A percentile compares a stretch with the other conserved stretches of the same genome.
phyloP scores from a whole-genome alignment of 139 green algal genomes.

The Chlamydomonas schloesseri region DNA sequence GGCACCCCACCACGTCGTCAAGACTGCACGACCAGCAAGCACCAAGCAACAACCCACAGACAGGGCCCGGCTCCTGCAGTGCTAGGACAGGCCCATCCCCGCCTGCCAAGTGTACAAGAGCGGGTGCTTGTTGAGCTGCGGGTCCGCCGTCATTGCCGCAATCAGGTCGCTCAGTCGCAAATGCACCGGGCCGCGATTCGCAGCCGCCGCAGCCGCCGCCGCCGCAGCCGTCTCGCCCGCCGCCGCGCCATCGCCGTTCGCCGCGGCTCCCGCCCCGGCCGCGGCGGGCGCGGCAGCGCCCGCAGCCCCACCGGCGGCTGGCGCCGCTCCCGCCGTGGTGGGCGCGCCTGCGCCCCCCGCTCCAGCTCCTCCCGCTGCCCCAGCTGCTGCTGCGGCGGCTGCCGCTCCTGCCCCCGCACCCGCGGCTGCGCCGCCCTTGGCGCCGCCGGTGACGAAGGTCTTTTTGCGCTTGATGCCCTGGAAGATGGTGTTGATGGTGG shows the following conservation, averaged over 20 bases:
- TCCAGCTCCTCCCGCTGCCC: background rate
- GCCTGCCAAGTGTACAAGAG: constrained; percentile 27
- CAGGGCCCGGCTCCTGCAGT: no score
- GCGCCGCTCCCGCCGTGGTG: background rate
- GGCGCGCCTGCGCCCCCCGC: background rate
- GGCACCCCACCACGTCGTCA: no score
- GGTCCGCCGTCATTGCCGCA: background rate
- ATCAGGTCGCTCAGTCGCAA: constrained; percentile 22
- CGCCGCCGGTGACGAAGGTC: background rate
- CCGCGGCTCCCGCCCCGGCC: background rate
- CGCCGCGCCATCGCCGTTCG: background rate
- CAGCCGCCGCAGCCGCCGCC: background rate
- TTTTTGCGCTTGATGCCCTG: constrained; percentile 40
- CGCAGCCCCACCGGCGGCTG: background rate
- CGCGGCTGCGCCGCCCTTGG: background rate
- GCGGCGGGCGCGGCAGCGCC: background rate
- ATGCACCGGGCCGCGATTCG: background rate
- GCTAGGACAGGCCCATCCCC: no score
- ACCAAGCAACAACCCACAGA: no score
- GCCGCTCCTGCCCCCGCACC: background rate
- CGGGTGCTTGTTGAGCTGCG: constrained; percentile 29
- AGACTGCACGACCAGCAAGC: no score
- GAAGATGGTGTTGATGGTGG: constrained; percentile 29
- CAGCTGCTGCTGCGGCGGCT: background rate
- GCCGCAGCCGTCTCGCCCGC: background rate